Base-by-base conservation (phyloP, 2,329 filamentous ascomycete genomes). In the Aspergillus sp. region DNA sequence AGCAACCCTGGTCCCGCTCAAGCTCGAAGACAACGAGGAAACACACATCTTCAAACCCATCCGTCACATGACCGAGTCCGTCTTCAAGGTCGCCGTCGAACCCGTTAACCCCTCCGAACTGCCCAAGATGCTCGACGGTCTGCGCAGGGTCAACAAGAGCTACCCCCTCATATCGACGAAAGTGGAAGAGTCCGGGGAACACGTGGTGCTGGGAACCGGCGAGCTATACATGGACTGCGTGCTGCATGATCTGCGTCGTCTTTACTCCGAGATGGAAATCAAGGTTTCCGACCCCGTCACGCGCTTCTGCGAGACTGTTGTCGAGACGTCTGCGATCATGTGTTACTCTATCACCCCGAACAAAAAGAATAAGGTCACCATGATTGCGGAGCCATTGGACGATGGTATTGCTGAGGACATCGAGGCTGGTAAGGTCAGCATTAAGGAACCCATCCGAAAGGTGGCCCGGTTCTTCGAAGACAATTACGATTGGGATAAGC, bases 181-280 rank as follows among this genome's bases (percentile, higher is more conserved):
- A 67, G 93, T 98, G 3, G 93, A 98, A 66, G 93, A 98, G 69
- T 96, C 89, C 1, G 93, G 93, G 43, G 93, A 98, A 68, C 93
- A 98, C 63, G 85, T 98, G 54, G 78, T 98, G 41, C 79, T 98
- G 4, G 93, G 93, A 27, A 98, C 93, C 0, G 93, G 93, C 50
- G 93, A 98, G 67, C 76, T 98, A n/a, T 98, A 98, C 73, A 97
- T 98, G 90, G 93, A 98, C 66, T 98, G 93, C 60, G 91, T 98
- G 3, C 77, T 98, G 41, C 93, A 98, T 66, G 93, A 98, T 63
- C 77, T 98, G 41, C 85, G 93, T 45, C 81, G 83, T 36, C 70
- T 97, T n/a, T 98, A 96, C 63, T 90, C 93, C 9, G 91, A 97
- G 60, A 98, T 98, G 93, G 93, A 98, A 66, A 86, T 98, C 71